Conservation (phyloP, 208 protist species). For the Leishmania gerbilli region DNA sequence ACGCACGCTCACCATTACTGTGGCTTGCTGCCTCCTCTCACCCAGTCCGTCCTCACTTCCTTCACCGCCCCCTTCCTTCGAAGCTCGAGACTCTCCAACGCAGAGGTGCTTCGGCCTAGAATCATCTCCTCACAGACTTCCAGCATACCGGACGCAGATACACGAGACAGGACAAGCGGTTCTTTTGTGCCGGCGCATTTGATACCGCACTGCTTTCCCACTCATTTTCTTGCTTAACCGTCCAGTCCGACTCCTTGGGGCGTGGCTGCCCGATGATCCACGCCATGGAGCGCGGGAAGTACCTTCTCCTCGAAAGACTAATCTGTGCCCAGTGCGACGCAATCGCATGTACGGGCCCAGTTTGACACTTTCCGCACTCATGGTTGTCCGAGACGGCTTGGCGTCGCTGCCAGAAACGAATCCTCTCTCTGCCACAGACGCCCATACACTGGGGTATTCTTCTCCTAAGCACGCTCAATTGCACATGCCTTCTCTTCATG, state of each 20-base stretch:
- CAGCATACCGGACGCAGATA: slow-evolving; percentile 34
- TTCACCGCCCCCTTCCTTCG: slow-evolving; percentile 36
- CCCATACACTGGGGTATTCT: too few species aligned
- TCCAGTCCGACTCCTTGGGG: not conserved
- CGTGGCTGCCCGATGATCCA: slow-evolving; percentile 29
- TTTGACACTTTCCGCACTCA: not conserved
- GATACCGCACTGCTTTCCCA: slow-evolving; percentile 17
- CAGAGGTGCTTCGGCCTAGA: slow-evolving; percentile 51
- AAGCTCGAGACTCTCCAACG: slow-evolving; percentile 18
- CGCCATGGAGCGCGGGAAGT: not conserved
- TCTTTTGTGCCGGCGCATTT: slow-evolving; percentile 46
- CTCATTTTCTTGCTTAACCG: slow-evolving; percentile 22
- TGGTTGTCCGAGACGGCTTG: not conserved
- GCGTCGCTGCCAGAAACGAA: not conserved
- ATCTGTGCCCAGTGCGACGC: not conserved
- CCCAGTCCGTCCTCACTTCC: slow-evolving; percentile 17
- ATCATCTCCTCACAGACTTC: slow-evolving; percentile 58
- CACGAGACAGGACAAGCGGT: slow-evolving; percentile 34
- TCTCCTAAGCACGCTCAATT: not conserved
- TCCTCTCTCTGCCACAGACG: not conserved
- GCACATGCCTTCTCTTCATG: not conserved
- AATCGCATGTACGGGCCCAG: not conserved
- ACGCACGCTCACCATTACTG: slow-evolving; percentile 19
- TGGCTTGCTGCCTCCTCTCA: slow-evolving; percentile 28
- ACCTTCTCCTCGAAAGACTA: not conserved